These are phyloP conservation scores for Scheffersomyces amazonensis DNA, from an alignment of 805 yeast species.

Conservation along the genomic window DNA sequence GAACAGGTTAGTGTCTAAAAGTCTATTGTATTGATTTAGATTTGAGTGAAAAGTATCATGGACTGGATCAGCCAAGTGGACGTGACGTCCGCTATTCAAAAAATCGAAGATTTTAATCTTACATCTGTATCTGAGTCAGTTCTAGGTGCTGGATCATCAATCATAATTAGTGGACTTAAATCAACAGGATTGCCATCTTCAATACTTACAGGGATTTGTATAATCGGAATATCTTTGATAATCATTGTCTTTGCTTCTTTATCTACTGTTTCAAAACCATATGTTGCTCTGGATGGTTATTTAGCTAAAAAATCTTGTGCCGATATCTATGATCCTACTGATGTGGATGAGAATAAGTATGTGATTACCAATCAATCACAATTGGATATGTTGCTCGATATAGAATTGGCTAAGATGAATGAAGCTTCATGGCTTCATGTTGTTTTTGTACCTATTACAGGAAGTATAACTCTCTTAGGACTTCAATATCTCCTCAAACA, in stretches of 20 bases:
- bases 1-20: too few species aligned
- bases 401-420: too few species aligned
- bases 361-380: neutral
- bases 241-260: conserved; percentile 16
- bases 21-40: too few species aligned
- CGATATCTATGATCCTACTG: conserved; percentile 23
- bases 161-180: too few species aligned
- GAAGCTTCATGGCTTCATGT: neutral
- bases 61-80: too few species aligned
- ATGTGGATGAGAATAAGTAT: conserved; percentile 13
- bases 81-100: too few species aligned
- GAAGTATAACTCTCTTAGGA: conserved; percentile 35
- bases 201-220: neutral
- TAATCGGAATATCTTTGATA: conserved; percentile 22
- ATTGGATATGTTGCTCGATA: neutral
- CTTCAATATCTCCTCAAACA: conserved; percentile 35
- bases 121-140: too few species aligned
- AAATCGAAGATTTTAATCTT: too few species aligned
- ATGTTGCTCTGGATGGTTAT: conserved; percentile 15
- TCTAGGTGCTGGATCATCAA: too few species aligned
- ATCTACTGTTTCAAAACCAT: conserved; percentile 21
- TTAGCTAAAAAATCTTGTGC: conserved; percentile 9
- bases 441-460: conserved; percentile 42
- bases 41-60: too few species aligned
- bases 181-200: neutral